Conservation (phyloP, 2,329 filamentous ascomycete genomes). For the Colletotrichum abscissum region DNA sequence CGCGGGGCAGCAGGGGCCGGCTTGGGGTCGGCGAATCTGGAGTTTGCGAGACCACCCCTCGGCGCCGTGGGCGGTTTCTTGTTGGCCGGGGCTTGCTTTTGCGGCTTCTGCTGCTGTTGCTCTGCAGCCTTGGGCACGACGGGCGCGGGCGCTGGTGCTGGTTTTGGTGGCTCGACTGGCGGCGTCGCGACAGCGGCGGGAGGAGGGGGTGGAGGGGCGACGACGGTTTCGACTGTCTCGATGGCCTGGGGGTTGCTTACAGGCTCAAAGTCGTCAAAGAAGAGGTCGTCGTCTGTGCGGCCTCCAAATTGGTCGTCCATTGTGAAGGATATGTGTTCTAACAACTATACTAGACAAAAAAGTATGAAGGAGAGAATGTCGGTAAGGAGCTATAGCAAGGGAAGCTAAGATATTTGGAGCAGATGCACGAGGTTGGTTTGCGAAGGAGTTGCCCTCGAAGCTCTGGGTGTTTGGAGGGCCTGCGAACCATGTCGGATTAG, state of each 20-base stretch:
- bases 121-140: not conserved
- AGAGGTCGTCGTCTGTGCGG: constrained; percentile 71
- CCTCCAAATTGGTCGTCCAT: constrained; percentile 73
- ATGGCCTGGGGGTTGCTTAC: constrained; percentile 19
- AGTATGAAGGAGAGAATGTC: not conserved
- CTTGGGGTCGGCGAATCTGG: constrained; percentile 27
- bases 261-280: constrained; percentile 72
- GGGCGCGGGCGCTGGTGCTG: constrained; percentile 9
- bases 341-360: not conserved
- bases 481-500: constrained; percentile 24
- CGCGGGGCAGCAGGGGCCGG: constrained; percentile 29
- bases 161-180: constrained; percentile 14
- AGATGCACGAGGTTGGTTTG: constrained; percentile 7
- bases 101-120: not conserved
- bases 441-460: constrained; percentile 19
- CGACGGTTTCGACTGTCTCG: constrained; percentile 15
- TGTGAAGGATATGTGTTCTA: not conserved
- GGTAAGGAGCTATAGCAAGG: not conserved
- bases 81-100: not conserved
- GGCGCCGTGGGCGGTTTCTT: constrained; percentile 15
- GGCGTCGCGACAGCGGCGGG: constrained; percentile 22
- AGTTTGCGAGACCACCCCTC: constrained; percentile 21
- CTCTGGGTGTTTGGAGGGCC: constrained; percentile 15
- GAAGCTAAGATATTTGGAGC: constrained; percentile 4
- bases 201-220: constrained; percentile 20